Evolutionary conservation across 345 rosid genomes (phyloP), one percentile per base, ranked within the genome.

Genomic region (Eutrema japonicum): DNA sequence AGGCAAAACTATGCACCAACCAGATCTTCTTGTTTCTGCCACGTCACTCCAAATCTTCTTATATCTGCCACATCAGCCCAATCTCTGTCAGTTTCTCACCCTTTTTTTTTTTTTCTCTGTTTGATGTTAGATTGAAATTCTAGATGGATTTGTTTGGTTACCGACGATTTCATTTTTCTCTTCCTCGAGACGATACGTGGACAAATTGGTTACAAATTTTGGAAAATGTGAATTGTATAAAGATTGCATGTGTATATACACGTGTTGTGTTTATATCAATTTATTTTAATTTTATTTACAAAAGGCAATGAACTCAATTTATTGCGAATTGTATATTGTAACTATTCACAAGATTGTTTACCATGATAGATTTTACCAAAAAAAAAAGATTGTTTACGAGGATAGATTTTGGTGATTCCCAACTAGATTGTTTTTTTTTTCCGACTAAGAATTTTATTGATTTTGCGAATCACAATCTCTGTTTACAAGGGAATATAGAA

Each of bases 1-100:
- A 43, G 5, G 74, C 78, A 61, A 14, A 68, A 68, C 57, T 35
- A 32, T 42, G 74, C 63, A 68, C 78, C 78, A 75, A 75, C 78
- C 78, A 68, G 49, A 68, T 75, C 69, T 60, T 60, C 27, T 60
- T 52, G 10, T 58, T 66, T 35, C 14, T 56, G 35, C 77, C 77
- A 65, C 32, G 8, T 73, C 78, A 42, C 41, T 57, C 37, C 6
- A 57, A 48, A 55, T 66, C 51, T 65, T 56, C 36, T 35, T 64
- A 6, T 48, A 47, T 57, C 27, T 37, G 32, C 77, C 79, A 76
- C 70, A 51, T 69, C 70, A 54, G 10, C n/a, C 10, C 11, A 60
- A 75, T 36, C 0, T 42, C 16, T 58, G 54, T 35, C 72, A 66
- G 66, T 60, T 50, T 58, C 78, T 57, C 45, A 13, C 42, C 3